A percentile compares a stretch with the other conserved stretches of the same genome.
Evolutionary conservation across 1,284 basidiomycete genomes (phyloP).

Genomic region (Leccinum cinnamomeum): DNA sequence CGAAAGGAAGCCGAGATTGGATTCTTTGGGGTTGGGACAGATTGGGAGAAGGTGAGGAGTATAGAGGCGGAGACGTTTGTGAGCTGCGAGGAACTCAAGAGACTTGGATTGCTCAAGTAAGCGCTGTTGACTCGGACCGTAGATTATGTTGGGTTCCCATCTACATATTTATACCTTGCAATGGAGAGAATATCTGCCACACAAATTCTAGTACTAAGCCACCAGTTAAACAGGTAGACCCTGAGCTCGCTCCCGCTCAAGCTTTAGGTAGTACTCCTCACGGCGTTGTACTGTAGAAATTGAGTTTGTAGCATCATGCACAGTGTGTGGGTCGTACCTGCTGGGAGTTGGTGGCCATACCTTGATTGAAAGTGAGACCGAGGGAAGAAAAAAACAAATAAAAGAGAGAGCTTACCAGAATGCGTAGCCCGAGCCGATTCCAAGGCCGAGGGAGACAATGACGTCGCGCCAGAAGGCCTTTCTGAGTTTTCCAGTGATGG

Average conservation of each 20-base stretch:
- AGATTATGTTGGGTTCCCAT: slow-evolving; percentile 12
- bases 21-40: slow-evolving; percentile 85
- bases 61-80: slow-evolving; percentile 66
- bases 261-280: slow-evolving; percentile 81
- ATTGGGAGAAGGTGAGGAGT: slow-evolving; percentile 79
- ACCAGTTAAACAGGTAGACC: slow-evolving; percentile 15
- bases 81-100: slow-evolving; percentile 74
- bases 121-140: slow-evolving; percentile 12
- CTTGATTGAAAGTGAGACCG: slow-evolving; percentile 41
- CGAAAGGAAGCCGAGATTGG: slow-evolving; percentile 77
- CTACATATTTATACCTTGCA: slow-evolving; percentile 32
- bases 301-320: slow-evolving; percentile 16
- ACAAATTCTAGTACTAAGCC: slow-evolving; percentile 13
- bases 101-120: slow-evolving; percentile 50
- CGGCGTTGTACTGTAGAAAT: slow-evolving; percentile 64
- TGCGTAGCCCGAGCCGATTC: slow-evolving; percentile 65
- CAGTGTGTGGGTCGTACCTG: slow-evolving; percentile 50
- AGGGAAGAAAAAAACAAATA: slow-evolving; percentile 9
- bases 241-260: slow-evolving; percentile 59
- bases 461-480: slow-evolving; percentile 85
- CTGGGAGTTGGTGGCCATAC: slow-evolving; percentile 78
- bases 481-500: slow-evolving; percentile 87
- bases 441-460: slow-evolving; percentile 69
- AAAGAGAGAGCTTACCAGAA: slow-evolving; percentile 63
- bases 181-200: slow-evolving; percentile 11